These are phyloP conservation scores for Colletotrichum higginsianum DNA, from an alignment of 2,329 filamentous ascomycete species.

Conservation along the genomic window DNA sequence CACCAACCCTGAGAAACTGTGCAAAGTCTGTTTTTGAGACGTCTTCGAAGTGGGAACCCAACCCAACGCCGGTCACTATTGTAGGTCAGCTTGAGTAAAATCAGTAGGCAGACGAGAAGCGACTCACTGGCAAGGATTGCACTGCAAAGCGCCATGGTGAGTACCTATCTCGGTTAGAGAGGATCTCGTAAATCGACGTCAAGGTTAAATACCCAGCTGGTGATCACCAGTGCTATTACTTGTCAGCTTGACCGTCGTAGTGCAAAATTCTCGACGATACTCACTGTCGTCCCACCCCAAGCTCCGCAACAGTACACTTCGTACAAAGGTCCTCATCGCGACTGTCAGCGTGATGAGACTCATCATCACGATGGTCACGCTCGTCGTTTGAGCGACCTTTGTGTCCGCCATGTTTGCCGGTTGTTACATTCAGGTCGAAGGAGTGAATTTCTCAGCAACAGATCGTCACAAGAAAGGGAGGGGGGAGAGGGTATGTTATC, in stretches of 20 bases:
- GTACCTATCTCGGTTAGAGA: conserved; percentile 28
- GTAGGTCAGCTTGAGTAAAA: not conserved
- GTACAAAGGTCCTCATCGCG: conserved; percentile 36
- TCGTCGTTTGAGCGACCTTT: conserved; percentile 36
- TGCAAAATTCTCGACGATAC: not conserved
- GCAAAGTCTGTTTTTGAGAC: conserved; percentile 32
- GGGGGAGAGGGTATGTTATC: conserved; percentile 27
- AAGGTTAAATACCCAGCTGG: conserved; percentile 35
- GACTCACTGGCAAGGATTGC: conserved; percentile 37
- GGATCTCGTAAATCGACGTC: too few species aligned
- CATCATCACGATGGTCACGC: conserved; percentile 39
- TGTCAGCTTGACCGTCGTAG: conserved; percentile 12
- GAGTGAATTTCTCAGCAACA: conserved; percentile 19
- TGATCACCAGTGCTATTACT: conserved; percentile 34
- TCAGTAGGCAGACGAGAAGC: too few species aligned
- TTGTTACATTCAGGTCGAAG: conserved; percentile 30
- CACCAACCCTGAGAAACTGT: conserved; percentile 34
- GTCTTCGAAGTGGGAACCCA: conserved; percentile 40
- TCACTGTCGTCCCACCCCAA: conserved; percentile 43
- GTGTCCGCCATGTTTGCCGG: conserved; percentile 39
- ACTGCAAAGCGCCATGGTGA: conserved; percentile 42
- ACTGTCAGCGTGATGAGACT: conserved; percentile 36
- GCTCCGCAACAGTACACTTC: conserved; percentile 31
- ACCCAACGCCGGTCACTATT: conserved; percentile 41
- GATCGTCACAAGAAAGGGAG: conserved; percentile 6